Evolutionary conservation across 1,284 basidiomycete genomes (phyloP).

Genomic region (Leccinum pallidistipes): DNA sequence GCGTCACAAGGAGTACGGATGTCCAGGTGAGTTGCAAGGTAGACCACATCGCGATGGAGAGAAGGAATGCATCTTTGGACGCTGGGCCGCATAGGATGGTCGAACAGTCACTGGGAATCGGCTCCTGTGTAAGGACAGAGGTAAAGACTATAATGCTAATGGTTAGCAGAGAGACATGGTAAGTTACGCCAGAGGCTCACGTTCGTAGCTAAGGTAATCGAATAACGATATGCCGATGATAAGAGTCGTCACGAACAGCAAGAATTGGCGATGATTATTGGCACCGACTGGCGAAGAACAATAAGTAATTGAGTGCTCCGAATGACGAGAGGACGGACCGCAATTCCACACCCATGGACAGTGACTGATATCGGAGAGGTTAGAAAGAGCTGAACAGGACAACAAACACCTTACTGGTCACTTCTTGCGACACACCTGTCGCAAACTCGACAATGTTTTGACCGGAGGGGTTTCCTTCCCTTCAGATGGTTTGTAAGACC

Average conservation of each 20-base stretch:
- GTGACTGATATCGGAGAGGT: constrained; percentile 54
- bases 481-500: constrained; percentile 28
- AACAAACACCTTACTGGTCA: constrained; percentile 75
- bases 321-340: constrained; percentile 50
- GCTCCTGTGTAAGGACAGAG: constrained; percentile 41
- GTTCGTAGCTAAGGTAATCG: constrained; percentile 79
- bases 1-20: constrained; percentile 78
- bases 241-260: constrained; percentile 85
- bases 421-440: constrained; percentile 87
- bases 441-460: constrained; percentile 94
- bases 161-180: constrained; percentile 7
- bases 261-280: constrained; percentile 94
- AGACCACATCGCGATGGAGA: constrained; percentile 81
- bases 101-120: constrained; percentile 63
- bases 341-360: constrained; percentile 99
- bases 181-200: constrained; percentile 46
- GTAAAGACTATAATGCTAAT: constrained; percentile 47
- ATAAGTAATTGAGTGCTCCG: constrained; percentile 3
- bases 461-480: constrained; percentile 89
- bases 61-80: constrained; percentile 80
- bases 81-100: constrained; percentile 68
- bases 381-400: constrained; percentile 1
- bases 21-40: constrained; percentile 95
- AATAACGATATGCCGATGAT: constrained; percentile 82
- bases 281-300: constrained; percentile 67